Conservation (phyloP, 176 grass and related monocot species). For the Microstegium vimineum region DNA sequence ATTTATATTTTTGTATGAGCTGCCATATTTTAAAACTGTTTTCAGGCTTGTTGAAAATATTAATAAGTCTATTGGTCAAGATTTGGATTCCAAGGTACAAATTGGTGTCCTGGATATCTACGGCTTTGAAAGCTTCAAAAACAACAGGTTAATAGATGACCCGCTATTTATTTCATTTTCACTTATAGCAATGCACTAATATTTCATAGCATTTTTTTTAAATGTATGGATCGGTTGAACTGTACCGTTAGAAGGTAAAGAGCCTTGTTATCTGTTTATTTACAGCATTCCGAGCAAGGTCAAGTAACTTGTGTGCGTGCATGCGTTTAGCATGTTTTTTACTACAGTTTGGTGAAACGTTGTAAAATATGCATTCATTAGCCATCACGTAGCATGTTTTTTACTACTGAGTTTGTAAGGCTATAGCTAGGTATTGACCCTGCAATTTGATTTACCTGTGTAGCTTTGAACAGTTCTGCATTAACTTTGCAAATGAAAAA, state of each 20-base stretch:
- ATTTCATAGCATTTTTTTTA: not conserved
- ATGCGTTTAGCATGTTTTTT: not conserved
- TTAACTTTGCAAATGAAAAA: slow-evolving; percentile 99
- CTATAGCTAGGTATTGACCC: not conserved
- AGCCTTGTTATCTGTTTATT: not conserved
- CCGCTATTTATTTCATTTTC: not conserved
- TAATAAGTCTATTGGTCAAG: slow-evolving; percentile 98
- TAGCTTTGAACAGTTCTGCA: slow-evolving; percentile 99
- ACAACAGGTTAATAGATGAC: slow-evolving; percentile 60
- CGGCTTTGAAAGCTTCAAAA: slow-evolving; percentile 96
- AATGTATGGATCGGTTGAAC: not conserved
- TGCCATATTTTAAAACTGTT: not conserved
- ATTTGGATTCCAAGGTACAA: slow-evolving; percentile 83
- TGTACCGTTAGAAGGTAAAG: not conserved
- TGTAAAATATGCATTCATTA: not conserved
- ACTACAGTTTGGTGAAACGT: not conserved
- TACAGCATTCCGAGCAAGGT: not conserved
- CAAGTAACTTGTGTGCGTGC: not conserved
- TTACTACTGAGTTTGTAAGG: slow-evolving; percentile 3
- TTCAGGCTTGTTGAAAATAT: slow-evolving; percentile 97
- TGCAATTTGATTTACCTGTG: slow-evolving; percentile 26
- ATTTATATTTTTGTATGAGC: not conserved
- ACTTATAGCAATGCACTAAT: not conserved
- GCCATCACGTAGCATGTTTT: not conserved
- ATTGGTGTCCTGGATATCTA: slow-evolving; percentile 99